Evolutionary conservation across 2,329 filamentous ascomycete genomes (phyloP).

Genomic region (Coniochaeta prunicola): DNA sequence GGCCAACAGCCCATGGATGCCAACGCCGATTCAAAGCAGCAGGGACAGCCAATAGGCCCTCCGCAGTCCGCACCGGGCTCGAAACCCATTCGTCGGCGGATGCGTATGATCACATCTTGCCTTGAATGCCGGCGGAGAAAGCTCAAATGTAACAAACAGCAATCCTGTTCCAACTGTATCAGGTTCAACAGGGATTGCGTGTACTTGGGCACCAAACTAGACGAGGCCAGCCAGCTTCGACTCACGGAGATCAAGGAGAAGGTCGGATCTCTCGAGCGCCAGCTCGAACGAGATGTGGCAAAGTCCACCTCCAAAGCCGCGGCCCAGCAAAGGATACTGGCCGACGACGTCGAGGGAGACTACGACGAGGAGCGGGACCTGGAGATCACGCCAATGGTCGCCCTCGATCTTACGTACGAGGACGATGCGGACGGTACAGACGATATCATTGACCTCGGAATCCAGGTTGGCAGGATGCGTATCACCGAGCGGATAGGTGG

Average conservation of each 20-base stretch:
- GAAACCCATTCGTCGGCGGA: slow-evolving; percentile 48
- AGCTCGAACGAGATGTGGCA: slow-evolving; percentile 61
- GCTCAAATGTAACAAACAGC: slow-evolving; percentile 67
- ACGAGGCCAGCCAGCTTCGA: slow-evolving; percentile 61
- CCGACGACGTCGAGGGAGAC: slow-evolving; percentile 47
- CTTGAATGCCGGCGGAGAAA: slow-evolving; percentile 68
- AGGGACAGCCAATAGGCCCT: neutral
- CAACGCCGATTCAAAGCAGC: neutral
- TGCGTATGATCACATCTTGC: slow-evolving; percentile 62
- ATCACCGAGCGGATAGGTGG: slow-evolving; percentile 71
- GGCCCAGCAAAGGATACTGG: slow-evolving; percentile 30
- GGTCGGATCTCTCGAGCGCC: slow-evolving; percentile 63
- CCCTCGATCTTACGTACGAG: slow-evolving; percentile 62
- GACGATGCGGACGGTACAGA: slow-evolving; percentile 47
- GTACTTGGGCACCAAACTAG: slow-evolving; percentile 61
- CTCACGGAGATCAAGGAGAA: slow-evolving; percentile 74
- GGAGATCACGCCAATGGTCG: slow-evolving; percentile 54
- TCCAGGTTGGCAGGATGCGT: slow-evolving; percentile 63
- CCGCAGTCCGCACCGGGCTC: slow-evolving; percentile 4
- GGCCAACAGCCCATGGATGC: neutral
- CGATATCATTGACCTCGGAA: slow-evolving; percentile 64
- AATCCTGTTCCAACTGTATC: slow-evolving; percentile 63
- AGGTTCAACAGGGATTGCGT: slow-evolving; percentile 48
- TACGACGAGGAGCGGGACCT: slow-evolving; percentile 52
- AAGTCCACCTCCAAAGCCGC: slow-evolving; percentile 26